Percentiles rank a stretch among this genome's conserved stretches.
Conservation (phyloP, 352 stramenopile genomes). For the Salisapilia sapeloensis region DNA sequence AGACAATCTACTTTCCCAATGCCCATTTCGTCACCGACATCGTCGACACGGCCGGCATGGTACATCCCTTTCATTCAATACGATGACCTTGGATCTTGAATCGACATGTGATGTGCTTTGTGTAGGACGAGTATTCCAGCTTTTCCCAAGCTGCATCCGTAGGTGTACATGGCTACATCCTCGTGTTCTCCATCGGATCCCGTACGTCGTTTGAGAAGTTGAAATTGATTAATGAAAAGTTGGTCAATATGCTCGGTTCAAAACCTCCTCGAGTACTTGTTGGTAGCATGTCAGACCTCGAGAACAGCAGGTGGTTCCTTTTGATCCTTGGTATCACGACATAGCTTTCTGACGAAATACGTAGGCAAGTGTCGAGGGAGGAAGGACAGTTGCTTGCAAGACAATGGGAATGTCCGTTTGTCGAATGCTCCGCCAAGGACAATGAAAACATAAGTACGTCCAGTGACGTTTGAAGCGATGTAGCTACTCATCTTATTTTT, state of each 20-base stretch:
- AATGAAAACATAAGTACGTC: conserved; percentile 83
- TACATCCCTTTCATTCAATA: conserved; percentile 5
- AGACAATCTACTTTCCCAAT: conserved; percentile 92
- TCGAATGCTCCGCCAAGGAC: conserved; percentile 89
- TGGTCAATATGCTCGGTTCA: conserved; percentile 89
- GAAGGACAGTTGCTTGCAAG: conserved; percentile 82
- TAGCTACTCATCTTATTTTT: conserved; percentile 3
- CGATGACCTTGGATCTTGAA: background rate
- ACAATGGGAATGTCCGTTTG: conserved; percentile 86
- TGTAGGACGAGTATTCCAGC: conserved; percentile 89
- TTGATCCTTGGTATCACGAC: background rate
- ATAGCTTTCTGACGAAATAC: conserved; percentile 1
- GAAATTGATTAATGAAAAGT: conserved; percentile 87
- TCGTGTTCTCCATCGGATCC: conserved; percentile 90
- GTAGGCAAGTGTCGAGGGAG: conserved; percentile 60
- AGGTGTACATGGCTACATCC: conserved; percentile 89
- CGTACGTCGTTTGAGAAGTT: conserved; percentile 90
- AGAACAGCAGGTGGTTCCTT: conserved; percentile 68
- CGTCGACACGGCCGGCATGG: conserved; percentile 93
- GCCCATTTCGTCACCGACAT: conserved; percentile 95
- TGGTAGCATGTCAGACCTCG: conserved; percentile 90
- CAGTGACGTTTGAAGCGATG: background rate
- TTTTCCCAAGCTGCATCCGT: conserved; percentile 92
- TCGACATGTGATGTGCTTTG: conserved; percentile 2
- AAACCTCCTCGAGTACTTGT: conserved; percentile 88